Evolutionary conservation across 805 yeast genomes (phyloP), one percentile per base, ranked within the genome.

Genomic region (Candida coquimbonensis): DNA sequence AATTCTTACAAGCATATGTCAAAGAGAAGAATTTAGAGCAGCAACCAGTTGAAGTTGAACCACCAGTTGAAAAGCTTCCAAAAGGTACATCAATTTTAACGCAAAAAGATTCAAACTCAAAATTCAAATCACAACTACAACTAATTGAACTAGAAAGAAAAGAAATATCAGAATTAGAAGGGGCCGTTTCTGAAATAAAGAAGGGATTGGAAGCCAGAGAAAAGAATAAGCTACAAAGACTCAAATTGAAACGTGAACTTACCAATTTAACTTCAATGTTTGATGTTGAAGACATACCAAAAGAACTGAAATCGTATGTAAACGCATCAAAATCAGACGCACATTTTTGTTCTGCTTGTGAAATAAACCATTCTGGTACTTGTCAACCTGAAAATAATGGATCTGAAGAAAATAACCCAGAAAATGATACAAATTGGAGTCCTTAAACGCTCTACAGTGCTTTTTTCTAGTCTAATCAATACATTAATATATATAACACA

Each of bases 141-240:
- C 61, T 65, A 38, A 51, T 66, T 41, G 45, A 61, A 19, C 56
- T 53, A 42, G 71, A 67, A 42, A 64, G 66, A 19, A 50, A 53
- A 21, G 72, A 67, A 42, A 53, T 68, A 26, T 58, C 58, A 39
- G 55, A 55, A 27, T 49, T 68, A 34, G 64, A 67, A 42, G 56
- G 55, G 9, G 63, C 64, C 42, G 63, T 68, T n/a, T 57, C 55
- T 25, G 51, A 57, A 3, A 53, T 65, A 27, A 62, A 60, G 34
- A 49, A 60, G n/a, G 63, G 59, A 40, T 53, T 68, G 14, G 55
- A 58, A 16, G 52, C 63, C 25, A 62, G 64, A 47, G 62, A 64
- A 36, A 68, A 65, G 37, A 65, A 66, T 48, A 66, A 63, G 43
- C 49, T 59, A 32, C 60, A 66, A 39, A 67, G 65, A 48, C 50